Percentiles rank a stretch among this genome's conserved stretches.
Evolutionary conservation across 257 asterid genomes (phyloP).

Genomic region (Solanum arcanum): DNA sequence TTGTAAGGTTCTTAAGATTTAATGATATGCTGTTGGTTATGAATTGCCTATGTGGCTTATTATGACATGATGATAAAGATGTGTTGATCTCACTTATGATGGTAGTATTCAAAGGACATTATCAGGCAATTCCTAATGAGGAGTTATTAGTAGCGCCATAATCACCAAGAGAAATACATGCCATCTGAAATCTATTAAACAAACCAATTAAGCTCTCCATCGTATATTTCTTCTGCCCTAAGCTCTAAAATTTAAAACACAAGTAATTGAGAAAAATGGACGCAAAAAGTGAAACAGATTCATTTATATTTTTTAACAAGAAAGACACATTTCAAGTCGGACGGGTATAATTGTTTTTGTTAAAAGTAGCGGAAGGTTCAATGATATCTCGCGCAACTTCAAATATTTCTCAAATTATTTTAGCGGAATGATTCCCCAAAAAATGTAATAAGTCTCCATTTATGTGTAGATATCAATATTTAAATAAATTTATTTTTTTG

Average conservation of each 20-base stretch:
- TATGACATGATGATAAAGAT: no score
- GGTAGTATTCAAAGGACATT: no score
- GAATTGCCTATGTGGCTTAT: no score
- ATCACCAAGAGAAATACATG: slow-evolving; percentile 89
- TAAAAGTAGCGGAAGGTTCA: background rate
- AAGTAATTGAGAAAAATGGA: background rate
- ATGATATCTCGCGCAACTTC: background rate
- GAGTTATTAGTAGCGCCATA: slow-evolving; percentile 66
- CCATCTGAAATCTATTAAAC: slow-evolving; percentile 79
- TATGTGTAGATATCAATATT: no score
- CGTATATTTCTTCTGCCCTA: slow-evolving; percentile 1
- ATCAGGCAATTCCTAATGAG: no score
- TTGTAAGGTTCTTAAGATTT: no score
- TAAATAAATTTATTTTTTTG: no score
- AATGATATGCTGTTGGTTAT: no score
- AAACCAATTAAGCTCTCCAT: slow-evolving; percentile 92
- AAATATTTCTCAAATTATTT: background rate
- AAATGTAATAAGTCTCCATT: no score
- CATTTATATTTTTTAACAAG: background rate
- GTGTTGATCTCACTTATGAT: no score
- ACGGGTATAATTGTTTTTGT: background rate
- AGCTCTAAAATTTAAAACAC: background rate
- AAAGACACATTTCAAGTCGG: background rate
- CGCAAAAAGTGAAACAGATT: background rate
- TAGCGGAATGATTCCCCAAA: no score